phyloP scores from a whole-genome alignment of 2,329 filamentous ascomycete genomes.

The Cryoendolithus antarcticus region DNA sequence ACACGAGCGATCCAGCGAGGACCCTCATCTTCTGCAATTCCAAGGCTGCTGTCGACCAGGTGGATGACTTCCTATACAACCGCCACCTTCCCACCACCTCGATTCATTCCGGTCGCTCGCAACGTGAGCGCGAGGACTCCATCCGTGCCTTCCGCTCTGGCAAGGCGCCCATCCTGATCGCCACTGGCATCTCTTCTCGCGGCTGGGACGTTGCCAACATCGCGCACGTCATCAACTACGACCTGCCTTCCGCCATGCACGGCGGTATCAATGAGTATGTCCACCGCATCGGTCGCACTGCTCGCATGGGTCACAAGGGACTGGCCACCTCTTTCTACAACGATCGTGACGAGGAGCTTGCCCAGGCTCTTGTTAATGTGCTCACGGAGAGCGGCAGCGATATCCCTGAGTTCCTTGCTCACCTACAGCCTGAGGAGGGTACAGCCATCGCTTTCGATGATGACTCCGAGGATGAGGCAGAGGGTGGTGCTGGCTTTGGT shows the following conservation, averaged over 20 bases:
- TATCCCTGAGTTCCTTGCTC: slow-evolving; percentile 69
- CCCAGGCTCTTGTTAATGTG: slow-evolving; percentile 62
- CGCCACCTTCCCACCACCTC: slow-evolving; percentile 68
- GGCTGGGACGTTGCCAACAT: slow-evolving; percentile 82
- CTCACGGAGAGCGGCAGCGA: slow-evolving; percentile 67
- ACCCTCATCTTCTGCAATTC: slow-evolving; percentile 86
- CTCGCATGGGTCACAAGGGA: slow-evolving; percentile 78
- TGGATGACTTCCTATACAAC: slow-evolving; percentile 84
- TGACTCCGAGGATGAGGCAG: slow-evolving; percentile 35
- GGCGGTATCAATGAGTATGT: slow-evolving; percentile 91
- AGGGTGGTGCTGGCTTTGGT: slow-evolving; percentile 5
- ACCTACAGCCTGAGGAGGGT: slow-evolving; percentile 47
- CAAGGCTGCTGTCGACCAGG: slow-evolving; percentile 62
- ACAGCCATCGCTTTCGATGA: slow-evolving; percentile 41
- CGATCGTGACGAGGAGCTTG: slow-evolving; percentile 61
- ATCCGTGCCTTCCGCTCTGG: slow-evolving; percentile 67
- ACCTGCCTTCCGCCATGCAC: slow-evolving; percentile 60
- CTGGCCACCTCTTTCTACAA: slow-evolving; percentile 83
- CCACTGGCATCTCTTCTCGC: slow-evolving; percentile 76
- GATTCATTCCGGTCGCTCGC: slow-evolving; percentile 77
- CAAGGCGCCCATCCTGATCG: slow-evolving; percentile 64
- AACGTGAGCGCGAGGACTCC: slow-evolving; percentile 73
- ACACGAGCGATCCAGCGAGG: slow-evolving; percentile 56
- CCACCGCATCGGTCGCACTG: slow-evolving; percentile 91
- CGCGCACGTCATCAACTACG: slow-evolving; percentile 86